These are phyloP conservation scores for Yamadazyma epiphylla DNA, from an alignment of 1,139 yeast species.

Conservation along the genomic window DNA sequence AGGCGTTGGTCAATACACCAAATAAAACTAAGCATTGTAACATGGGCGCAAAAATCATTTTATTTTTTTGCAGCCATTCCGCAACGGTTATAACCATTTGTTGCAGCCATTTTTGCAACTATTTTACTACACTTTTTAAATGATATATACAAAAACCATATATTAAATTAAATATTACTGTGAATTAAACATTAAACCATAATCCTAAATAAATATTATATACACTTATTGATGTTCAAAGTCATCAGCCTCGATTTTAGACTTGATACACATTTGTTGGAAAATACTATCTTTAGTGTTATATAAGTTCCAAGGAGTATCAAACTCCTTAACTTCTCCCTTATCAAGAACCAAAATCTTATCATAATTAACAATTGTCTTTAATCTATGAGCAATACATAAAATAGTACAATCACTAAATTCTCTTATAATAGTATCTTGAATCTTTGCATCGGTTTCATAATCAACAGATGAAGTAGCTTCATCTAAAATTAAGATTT, in stretches of 20 bases:
- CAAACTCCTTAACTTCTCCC: slow-evolving; percentile 49
- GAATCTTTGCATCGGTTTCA: slow-evolving; percentile 51
- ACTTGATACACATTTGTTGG: slow-evolving; percentile 37
- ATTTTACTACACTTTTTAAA: too few relatives aligned
- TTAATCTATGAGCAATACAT: slow-evolving; percentile 15
- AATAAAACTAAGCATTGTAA: too few relatives aligned
- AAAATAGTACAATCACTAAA: slow-evolving; percentile 14
- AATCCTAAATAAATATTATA: too few relatives aligned
- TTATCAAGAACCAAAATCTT: slow-evolving; percentile 50
- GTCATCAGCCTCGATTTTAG: slow-evolving; percentile 16
- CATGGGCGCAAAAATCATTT: too few relatives aligned
- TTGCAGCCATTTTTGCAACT: too few relatives aligned
- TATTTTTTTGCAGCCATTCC: too few relatives aligned
- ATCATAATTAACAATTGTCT: slow-evolving; percentile 24
- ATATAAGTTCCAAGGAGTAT: slow-evolving; percentile 43
- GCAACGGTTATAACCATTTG: too few relatives aligned
- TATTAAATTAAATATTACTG: too few relatives aligned
- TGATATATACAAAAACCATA: too few relatives aligned
- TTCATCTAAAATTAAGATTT: slow-evolving; percentile 51
- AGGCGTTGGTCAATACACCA: too few relatives aligned
- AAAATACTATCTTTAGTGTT: slow-evolving; percentile 30
- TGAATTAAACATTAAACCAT: too few relatives aligned
- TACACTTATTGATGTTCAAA: slow-evolving; percentile 4
- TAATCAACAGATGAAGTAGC: slow-evolving; percentile 58
- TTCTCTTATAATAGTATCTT: slow-evolving; percentile 25